Base-by-base conservation (phyloP, 768 basidiomycete species). In the Chalciporus sphaerocephalus region DNA sequence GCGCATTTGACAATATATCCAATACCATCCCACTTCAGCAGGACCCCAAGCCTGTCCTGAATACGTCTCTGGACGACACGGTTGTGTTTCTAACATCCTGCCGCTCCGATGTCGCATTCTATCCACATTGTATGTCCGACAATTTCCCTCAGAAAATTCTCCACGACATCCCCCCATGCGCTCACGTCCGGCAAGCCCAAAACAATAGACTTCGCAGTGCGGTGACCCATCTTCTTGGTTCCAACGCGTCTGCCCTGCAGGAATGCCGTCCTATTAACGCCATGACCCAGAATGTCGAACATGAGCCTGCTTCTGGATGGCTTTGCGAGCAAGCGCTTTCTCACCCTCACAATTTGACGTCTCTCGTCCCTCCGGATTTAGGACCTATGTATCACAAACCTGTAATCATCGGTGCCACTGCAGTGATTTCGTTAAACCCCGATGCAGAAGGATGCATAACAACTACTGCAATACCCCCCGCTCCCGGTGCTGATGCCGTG, bases 81-180 rank as follows among this genome's bases (percentile, higher is more conserved):
- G 25, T 40, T 15, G 44, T 40, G 7, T 38, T 24, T 24, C 52
- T 47, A 41, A 38, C 56, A 44, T 46, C 30, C 42, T 50, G 27
- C 21, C 30, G 27, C 38, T 25, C 43, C 5, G 30, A 32, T 32
- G 30, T 15, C 21, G 41, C 39, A 39, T 36, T 42, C 48, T 54
- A 57, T 44, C 9, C 36, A 23, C 15, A 40, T 32, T 53, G 53
- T 59, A 48, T 59, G 63, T 57, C 48, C 20, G 32, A 37, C 27
- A 16, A 16, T 9, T 30, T 2, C n/a, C 11, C 42, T 24, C 24
- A 38, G 27, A 40, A 34, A 41, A 38, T 38, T 41, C 10, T 42
- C 62, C 65, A 65, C 61, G 63, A 63, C 49, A 53, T 23, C 23
- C 48, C 50, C 46, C 42, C 63, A 47, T 67, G 65, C 50, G 9